phyloP scores from a whole-genome alignment of 305 asterid species.

The Solanum aculeatissimum region DNA sequence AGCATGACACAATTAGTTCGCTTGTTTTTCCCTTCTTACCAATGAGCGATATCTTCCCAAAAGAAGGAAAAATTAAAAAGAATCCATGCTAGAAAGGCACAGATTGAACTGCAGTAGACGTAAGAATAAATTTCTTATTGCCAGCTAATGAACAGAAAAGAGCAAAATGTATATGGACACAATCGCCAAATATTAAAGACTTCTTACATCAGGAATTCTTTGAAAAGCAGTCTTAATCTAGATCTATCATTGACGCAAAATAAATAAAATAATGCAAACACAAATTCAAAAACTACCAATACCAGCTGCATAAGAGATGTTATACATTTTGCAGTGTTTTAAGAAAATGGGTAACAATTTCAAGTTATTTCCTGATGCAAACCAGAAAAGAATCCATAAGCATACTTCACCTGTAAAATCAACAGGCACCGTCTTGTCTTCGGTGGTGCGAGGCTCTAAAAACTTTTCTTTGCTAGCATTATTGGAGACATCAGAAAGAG shows the following conservation, averaged over 20 bases:
- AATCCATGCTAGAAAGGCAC: neutral
- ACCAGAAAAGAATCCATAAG: neutral
- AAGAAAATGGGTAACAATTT: neutral
- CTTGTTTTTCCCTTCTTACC: neutral
- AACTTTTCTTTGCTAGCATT: slow-evolving; percentile 29
- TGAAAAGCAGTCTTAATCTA: neutral
- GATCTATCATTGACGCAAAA: neutral
- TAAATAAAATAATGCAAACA: neutral
- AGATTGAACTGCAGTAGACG: neutral
- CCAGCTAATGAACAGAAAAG: neutral
- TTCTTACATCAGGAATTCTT: neutral
- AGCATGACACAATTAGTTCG: neutral
- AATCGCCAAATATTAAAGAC: neutral
- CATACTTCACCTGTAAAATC: slow-evolving; percentile 33
- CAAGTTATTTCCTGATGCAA: neutral
- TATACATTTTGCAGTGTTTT: neutral
- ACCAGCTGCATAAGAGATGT: neutral
- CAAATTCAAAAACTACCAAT: neutral
- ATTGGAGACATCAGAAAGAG: slow-evolving; percentile 20
- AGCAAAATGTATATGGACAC: neutral
- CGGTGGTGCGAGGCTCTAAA: slow-evolving; percentile 21
- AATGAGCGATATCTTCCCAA: neutral
- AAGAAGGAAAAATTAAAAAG: neutral
- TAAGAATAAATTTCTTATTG: neutral
- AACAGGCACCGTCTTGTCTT: slow-evolving; percentile 13